Evolutionary conservation across 2,329 filamentous ascomycete genomes (phyloP).

Genomic region (Graphilbum fragrans): DNA sequence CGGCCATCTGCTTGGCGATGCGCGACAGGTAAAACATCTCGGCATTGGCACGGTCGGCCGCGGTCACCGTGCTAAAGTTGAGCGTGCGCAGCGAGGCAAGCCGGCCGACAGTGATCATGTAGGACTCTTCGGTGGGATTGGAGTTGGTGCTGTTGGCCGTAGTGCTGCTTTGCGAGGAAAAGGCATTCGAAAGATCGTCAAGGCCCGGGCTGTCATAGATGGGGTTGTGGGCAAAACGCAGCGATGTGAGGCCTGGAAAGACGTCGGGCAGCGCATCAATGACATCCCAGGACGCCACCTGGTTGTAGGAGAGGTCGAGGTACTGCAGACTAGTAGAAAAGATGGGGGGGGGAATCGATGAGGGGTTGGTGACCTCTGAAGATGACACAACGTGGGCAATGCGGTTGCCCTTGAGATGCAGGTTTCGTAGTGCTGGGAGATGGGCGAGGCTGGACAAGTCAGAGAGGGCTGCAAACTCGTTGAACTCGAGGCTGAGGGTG

Average conservation of each 20-base stretch:
- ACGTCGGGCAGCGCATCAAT: constrained; percentile 53
- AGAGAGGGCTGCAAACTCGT: constrained; percentile 48
- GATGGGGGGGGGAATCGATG: constrained; percentile 23
- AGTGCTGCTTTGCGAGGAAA: not conserved
- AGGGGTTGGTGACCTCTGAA: constrained; percentile 5
- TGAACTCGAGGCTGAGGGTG: constrained; percentile 60
- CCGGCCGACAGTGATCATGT: constrained; percentile 77
- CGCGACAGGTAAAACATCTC: constrained; percentile 88
- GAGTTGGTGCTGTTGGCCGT: constrained; percentile 4
- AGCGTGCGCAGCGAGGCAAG: constrained; percentile 54
- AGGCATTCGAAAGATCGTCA: constrained; percentile 16
- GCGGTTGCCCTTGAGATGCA: constrained; percentile 67
- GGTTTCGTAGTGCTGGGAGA: constrained; percentile 40
- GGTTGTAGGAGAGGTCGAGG: constrained; percentile 64
- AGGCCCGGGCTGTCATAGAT: constrained; percentile 48
- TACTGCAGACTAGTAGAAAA: constrained; percentile 47
- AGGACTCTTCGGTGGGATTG: constrained; percentile 63
- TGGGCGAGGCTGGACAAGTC: constrained; percentile 41
- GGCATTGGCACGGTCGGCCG: constrained; percentile 69
- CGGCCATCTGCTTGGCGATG: constrained; percentile 63
- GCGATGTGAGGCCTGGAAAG: constrained; percentile 61
- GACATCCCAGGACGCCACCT: constrained; percentile 57
- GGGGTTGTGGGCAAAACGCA: constrained; percentile 80
- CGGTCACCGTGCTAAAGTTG: constrained; percentile 61
- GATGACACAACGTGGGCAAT: constrained; percentile 34